phyloP scores from a whole-genome alignment of 108 stramenopile species.

The Bacterosira constricta region DNA sequence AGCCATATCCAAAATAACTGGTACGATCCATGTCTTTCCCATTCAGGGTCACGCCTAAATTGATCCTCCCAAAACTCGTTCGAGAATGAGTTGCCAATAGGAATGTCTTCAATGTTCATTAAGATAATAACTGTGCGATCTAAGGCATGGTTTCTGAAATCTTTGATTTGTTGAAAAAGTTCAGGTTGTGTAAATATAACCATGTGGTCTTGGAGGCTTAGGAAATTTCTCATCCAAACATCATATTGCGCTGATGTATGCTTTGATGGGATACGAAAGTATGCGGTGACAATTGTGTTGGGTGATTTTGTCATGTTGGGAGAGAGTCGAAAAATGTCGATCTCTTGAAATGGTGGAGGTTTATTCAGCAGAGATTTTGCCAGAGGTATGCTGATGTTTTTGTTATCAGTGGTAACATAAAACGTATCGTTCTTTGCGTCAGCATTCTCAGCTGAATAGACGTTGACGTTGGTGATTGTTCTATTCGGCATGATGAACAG shows the following conservation, averaged over 20 bases:
- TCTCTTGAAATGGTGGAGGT: too few relatives aligned
- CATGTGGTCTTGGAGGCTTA: conserved; percentile 70
- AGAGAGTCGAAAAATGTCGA: too few relatives aligned
- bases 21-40: conserved; percentile 53
- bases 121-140: conserved; percentile 55
- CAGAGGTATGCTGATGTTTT: too few relatives aligned
- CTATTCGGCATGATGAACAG: too few relatives aligned
- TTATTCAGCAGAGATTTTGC: too few relatives aligned
- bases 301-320: too few relatives aligned
- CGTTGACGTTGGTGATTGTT: too few relatives aligned
- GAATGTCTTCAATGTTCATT: conserved; percentile 51
- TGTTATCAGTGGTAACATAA: too few relatives aligned
- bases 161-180: conserved; percentile 48
- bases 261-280: conserved; percentile 62
- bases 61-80: conserved; percentile 64
- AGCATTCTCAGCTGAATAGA: too few relatives aligned
- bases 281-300: conserved; percentile 68
- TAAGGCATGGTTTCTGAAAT: conserved; percentile 53
- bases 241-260: conserved; percentile 46
- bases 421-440: too few relatives aligned
- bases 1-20: conserved; percentile 82
- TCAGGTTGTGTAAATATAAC: conserved; percentile 63
- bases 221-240: conserved; percentile 69
- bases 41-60: conserved; percentile 61
- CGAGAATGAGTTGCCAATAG: conserved; percentile 37